Base-by-base conservation (phyloP, 148 eudicot species). In the Simmondsia chinensis region DNA sequence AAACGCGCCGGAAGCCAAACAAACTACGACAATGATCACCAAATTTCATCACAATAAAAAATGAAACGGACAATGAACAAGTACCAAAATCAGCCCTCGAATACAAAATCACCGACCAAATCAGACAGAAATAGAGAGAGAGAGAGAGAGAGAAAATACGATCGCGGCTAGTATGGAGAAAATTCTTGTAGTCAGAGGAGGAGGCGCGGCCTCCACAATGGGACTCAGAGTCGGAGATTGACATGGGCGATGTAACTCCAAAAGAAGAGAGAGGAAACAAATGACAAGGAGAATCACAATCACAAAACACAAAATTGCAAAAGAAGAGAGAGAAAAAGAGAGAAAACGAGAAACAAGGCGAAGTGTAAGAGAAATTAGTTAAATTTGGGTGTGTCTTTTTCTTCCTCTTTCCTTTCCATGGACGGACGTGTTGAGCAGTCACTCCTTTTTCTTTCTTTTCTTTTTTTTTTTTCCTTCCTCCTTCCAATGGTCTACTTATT, bases 141-240 rank as follows among this genome's bases (percentile, higher is more conserved):
- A 43, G 20, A 59, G 19, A 22, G 24, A 22, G 22, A 43, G 37
- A 36, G n/a, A 28, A 64, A 70, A 39, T 65, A 88, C 96, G 64
- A 35, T 80, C 94, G 32, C 96, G 87, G 59, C 75, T 74, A 52
- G 63, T 72, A 58, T 80, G 79, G 45, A 83, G 86, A 52, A 88
- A 80, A 43, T 66, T 70, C 69, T 77, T 83, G 75, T 77, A 75
- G 26, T 77, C 94, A 15, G 57, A 59, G 32, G 52, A 3, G 18
- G 52, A 12, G 12, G 10, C 24, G 14, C 61, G 59, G 15, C 67
- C 68, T 20, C 56, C 52, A 11, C 71, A 69, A 18, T 66, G 63
- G 7, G 54, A 34, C 1, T 83, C 94, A 1, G 80, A 77, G 41
- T 83, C 94, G n/a, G 96, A 80, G 22, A 67, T 35, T 45, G 96